A percentile compares a stretch with the other conserved stretches of the same genome.
These are phyloP conservation scores for Saccharum hybrid DNA, from an alignment of 202 grass and related monocot species.

Conservation along the genomic window DNA sequence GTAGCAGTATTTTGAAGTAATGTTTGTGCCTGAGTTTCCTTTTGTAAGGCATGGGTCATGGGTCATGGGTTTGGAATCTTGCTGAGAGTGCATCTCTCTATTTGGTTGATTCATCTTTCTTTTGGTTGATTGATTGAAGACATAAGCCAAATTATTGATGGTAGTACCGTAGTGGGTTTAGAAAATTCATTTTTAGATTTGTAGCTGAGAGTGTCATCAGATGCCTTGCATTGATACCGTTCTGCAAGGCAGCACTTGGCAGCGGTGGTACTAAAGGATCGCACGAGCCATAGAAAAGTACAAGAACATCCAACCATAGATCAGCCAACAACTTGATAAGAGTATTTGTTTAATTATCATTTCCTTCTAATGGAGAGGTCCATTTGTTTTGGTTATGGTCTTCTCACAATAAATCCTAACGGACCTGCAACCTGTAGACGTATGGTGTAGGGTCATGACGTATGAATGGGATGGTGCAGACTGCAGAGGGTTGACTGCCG, in stretches of 20 bases:
- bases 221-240: neutral
- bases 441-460: neutral
- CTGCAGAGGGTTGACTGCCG: neutral
- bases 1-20: neutral
- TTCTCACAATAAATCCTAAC: neutral
- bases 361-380: neutral
- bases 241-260: slow-evolving; percentile 25
- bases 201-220: slow-evolving; percentile 22
- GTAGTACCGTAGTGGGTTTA: neutral
- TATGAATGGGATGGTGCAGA: neutral
- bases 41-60: neutral
- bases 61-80: slow-evolving; percentile 15
- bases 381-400: neutral
- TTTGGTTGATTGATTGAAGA: neutral
- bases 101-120: neutral
- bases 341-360: neutral
- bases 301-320: slow-evolving; percentile 7
- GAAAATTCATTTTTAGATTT: slow-evolving; percentile 1
- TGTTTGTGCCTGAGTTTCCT: neutral
- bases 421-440: neutral
- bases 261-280: neutral
- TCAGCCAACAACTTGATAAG: neutral
- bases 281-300: neutral
- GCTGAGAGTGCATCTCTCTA: neutral
- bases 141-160: slow-evolving; percentile 11